Base-by-base conservation (phyloP, 2,329 filamentous ascomycete species). In the Colletotrichum sublineola region DNA sequence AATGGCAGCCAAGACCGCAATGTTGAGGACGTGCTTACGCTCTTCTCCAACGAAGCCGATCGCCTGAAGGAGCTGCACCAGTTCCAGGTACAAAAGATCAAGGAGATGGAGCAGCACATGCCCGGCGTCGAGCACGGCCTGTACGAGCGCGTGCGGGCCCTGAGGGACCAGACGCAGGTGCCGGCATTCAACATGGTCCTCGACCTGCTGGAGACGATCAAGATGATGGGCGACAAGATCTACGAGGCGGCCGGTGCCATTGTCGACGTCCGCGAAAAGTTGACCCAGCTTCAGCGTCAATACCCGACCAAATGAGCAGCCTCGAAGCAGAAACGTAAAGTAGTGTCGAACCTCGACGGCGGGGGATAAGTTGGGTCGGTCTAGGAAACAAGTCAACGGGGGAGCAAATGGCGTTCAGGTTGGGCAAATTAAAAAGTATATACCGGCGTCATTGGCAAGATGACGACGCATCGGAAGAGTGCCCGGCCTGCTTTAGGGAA, bases 91-190 rank as follows among this genome's bases (percentile, higher is more conserved):
- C 74, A 75, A 57, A 75, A 75, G 74, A 67, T 83, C n/a, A 79
- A 77, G 61, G 84, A 84, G 75, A 85, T 85, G 53, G 83, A 85
- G 75, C 82, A 83, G 46, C 84, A 85, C 75, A 85, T 85, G 84
- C 84, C 84, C 3, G 83, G 84, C 38, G 84, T 85, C 1, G 84
- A 85, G 76, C 84, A 85, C 64, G 84, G 84, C 0, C 78, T 85
- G 20, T 85, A 85, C 70, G 84, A 78, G 64, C 74, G 74, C 20
- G 68, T 75, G 38, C 72, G 74, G 3, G 69, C 71, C 2, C 65
- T 75, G 60, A 63, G 74, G 14, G 74, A 75, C 69, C 66, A 71
- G 55, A 70, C 71, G 3, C 74, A 75, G 64, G 66, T 74, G 14
- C 67, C 73, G 14, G 67, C 66, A 36, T 74, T 75, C 40, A 69